A percentile compares a stretch with the other conserved stretches of the same genome.
phyloP scores from a whole-genome alignment of 164 flowering plant genomes.

The Tetracentron sinense region DNA sequence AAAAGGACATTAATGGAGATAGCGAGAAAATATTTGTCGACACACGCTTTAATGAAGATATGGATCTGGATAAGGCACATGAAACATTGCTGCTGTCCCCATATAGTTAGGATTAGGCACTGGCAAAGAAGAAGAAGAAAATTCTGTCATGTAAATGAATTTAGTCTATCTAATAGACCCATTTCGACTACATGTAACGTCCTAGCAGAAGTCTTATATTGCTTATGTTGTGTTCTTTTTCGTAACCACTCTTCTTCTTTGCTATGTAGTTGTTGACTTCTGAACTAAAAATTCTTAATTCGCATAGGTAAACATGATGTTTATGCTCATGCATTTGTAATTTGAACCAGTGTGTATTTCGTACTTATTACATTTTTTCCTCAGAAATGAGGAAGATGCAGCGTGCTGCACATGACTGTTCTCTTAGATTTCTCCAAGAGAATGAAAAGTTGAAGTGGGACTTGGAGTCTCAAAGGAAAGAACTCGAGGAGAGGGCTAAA shows the following conservation, averaged over 20 bases:
- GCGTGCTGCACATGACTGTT: neutral
- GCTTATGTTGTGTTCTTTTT: neutral
- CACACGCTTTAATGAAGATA: too few relatives aligned
- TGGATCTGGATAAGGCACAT: too few relatives aligned
- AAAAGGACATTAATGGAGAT: too few relatives aligned
- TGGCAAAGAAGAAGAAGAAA: too few relatives aligned
- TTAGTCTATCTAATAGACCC: too few relatives aligned
- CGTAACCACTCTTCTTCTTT: neutral
- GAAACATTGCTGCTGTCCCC: too few relatives aligned
- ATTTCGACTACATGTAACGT: too few relatives aligned
- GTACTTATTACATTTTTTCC: too few relatives aligned
- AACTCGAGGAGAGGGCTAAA: constrained; percentile 10
- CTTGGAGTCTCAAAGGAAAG: constrained; percentile 11
- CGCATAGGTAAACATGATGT: neutral
- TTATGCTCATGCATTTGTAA: neutral
- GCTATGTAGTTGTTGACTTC: neutral
- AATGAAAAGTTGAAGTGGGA: constrained; percentile 2
- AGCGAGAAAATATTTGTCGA: too few relatives aligned
- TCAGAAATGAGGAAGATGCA: neutral
- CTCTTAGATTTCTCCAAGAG: neutral
- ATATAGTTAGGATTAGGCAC: too few relatives aligned
- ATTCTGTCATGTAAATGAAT: too few relatives aligned
- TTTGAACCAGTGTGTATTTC: neutral
- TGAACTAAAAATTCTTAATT: neutral
- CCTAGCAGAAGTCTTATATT: neutral